Base-by-base conservation (phyloP, 1,284 basidiomycete genomes). In the Leccinum griseonigrum region DNA sequence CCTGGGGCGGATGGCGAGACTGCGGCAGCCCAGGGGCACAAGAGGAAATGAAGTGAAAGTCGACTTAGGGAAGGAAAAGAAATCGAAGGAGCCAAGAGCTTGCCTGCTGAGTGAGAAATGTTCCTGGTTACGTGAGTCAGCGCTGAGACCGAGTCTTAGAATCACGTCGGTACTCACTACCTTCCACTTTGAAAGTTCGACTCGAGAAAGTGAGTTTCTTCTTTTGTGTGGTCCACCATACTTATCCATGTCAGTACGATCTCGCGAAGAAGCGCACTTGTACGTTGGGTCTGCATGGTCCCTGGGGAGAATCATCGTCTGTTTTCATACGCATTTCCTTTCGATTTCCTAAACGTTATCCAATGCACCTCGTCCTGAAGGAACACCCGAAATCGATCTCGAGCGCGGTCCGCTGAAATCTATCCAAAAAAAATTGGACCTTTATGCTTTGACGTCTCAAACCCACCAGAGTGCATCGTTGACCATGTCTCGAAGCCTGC, bases 301-400 rank as follows among this genome's bases (percentile, higher is more conserved):
- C 94, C 1, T 97, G 95, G 94, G 94, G 93, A 10, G 90, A 90
- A 61, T 85, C 78, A 14, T 89, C 84, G 4, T 88, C 83, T 31
- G 74, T 74, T 22, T 95, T 93, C 77, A 87, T 97, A 59, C 87
- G 95, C 1, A 85, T 96, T n/a, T 90, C 92, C 5, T 96, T 97
- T 77, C 87, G 86, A 2, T 97, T 97, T 71, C 95, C 95, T 1
- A 81, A 85, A 34, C 85, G 85, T 54, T 98, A 98, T 69, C 94
- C 95, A 82, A 86, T 26, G 79, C 79, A 0, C 65, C 68, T 0
- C 79, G 86, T 58, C 85, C 87, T 0, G 79, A 83, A 5, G 88
- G 91, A 16, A 85, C 84, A 0, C 94, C 94, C 0, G 82, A 82
- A 2, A 85, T 96, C 54, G 92, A 95, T 60, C 81, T 97, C 2